These are phyloP conservation scores for Pelargonium australe DNA, from an alignment of 441 rosid genomes.

Conservation along the genomic window DNA sequence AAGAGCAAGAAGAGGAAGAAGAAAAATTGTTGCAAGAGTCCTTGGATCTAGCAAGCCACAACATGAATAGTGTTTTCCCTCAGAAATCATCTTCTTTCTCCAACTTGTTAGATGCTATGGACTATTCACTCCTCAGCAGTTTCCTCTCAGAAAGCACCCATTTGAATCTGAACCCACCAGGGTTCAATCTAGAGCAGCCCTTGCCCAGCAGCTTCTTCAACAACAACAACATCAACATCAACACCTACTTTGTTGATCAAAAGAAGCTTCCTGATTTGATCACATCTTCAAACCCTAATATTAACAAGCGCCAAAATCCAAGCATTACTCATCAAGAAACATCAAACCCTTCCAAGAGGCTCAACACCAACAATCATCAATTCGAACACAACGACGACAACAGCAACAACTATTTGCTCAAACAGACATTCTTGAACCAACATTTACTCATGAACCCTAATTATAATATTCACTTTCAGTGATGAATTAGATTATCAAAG, in stretches of 20 bases:
- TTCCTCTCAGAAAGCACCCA: conserved; percentile 42
- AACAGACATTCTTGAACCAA: conserved; percentile 22
- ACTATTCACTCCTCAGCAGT: conserved; percentile 53
- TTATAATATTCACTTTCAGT: no score
- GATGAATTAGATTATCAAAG: no score
- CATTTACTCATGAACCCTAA: no score
- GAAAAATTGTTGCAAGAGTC: conserved; percentile 36
- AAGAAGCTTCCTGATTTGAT: background rate
- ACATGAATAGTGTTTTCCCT: conserved; percentile 31
- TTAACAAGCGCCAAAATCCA: no score
- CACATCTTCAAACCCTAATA: no score
- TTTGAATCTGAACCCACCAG: conserved; percentile 28
- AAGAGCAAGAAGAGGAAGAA: conserved; percentile 57
- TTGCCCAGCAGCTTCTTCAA: conserved; percentile 5
- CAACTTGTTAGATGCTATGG: conserved; percentile 66
- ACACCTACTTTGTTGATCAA: background rate
- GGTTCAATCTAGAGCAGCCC: background rate
- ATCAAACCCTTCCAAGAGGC: no score
- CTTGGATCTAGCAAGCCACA: conserved; percentile 26
- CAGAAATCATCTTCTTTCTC: conserved; percentile 72
- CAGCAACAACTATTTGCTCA: conserved; percentile 32
- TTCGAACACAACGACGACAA: background rate
- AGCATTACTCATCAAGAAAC: no score
- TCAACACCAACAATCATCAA: no score
- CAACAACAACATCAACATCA: conserved; percentile 15